A percentile compares a stretch with the other conserved stretches of the same genome.
Conservation (phyloP, 129 eudicot species). For the Flaveria ramosissima region DNA sequence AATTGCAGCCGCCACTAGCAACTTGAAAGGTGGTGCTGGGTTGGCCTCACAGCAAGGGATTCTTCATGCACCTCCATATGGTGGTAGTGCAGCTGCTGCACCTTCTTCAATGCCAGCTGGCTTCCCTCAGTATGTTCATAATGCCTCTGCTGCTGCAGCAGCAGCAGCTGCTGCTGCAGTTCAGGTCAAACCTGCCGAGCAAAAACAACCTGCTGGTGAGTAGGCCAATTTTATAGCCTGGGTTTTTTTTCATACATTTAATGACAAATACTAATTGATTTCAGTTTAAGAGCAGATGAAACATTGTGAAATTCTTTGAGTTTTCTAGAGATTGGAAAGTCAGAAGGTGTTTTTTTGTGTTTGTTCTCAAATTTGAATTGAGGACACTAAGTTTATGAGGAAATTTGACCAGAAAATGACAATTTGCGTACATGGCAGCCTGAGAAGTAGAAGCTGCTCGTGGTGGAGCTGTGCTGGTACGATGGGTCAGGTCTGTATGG, state of each 20-base stretch:
- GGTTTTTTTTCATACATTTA: background rate
- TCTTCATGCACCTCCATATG: slow-evolving; percentile 48
- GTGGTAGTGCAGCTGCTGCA: slow-evolving; percentile 34
- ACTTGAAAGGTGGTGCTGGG: slow-evolving; percentile 57
- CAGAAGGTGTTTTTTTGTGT: background rate
- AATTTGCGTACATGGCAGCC: slow-evolving; percentile 74
- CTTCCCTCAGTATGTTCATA: slow-evolving; percentile 57
- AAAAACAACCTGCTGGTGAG: slow-evolving; percentile 97
- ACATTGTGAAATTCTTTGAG: background rate
- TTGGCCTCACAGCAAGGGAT: slow-evolving; percentile 50
- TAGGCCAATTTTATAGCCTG: slow-evolving; percentile 16
- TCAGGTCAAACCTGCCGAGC: slow-evolving; percentile 84
- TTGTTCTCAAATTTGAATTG: slow-evolving; percentile 17
- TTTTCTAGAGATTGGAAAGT: background rate
- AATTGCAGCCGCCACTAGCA: slow-evolving; percentile 72
- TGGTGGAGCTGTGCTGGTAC: slow-evolving; percentile 14
- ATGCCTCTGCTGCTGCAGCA: slow-evolving; percentile 51
- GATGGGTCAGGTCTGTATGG: background rate
- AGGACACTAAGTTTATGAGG: slow-evolving; percentile 37
- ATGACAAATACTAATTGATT: background rate
- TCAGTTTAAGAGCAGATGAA: slow-evolving; percentile 12
- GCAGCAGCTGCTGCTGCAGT: slow-evolving; percentile 47
- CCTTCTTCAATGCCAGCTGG: slow-evolving; percentile 71
- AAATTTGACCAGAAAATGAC: slow-evolving; percentile 65
- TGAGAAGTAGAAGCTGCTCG: slow-evolving; percentile 47